These are phyloP conservation scores for Colletotrichum lini DNA, from an alignment of 2,329 filamentous ascomycete genomes.

Conservation along the genomic window DNA sequence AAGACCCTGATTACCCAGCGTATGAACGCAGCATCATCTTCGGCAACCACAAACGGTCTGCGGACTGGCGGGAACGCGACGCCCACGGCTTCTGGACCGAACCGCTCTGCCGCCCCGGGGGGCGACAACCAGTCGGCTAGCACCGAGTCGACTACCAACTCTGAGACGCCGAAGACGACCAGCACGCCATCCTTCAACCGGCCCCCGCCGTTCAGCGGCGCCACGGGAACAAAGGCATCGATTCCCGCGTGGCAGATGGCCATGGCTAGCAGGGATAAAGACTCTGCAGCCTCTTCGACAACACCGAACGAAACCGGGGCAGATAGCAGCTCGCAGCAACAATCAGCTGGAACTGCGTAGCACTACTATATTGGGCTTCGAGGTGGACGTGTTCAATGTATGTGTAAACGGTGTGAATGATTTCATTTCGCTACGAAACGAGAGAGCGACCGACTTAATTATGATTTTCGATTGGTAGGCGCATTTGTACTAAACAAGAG, in stretches of 20 bases:
- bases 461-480: background rate
- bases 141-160: slow-evolving; percentile 46
- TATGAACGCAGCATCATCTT: slow-evolving; percentile 58
- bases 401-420: background rate
- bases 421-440: slow-evolving; percentile 4
- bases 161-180: slow-evolving; percentile 52
- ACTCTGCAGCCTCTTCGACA: slow-evolving; percentile 45
- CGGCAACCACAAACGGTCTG: slow-evolving; percentile 45
- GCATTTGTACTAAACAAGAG: slow-evolving; percentile 5
- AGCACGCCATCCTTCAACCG: slow-evolving; percentile 49
- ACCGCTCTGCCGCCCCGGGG: slow-evolving; percentile 44
- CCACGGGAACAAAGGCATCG: slow-evolving; percentile 70
- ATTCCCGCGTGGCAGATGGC: slow-evolving; percentile 88
- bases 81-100: slow-evolving; percentile 21
- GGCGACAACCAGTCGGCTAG: slow-evolving; percentile 49
- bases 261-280: slow-evolving; percentile 71
- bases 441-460: slow-evolving; percentile 9
- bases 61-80: slow-evolving; percentile 47
- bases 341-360: slow-evolving; percentile 21
- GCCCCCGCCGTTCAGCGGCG: slow-evolving; percentile 53
- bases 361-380: background rate
- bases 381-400: slow-evolving; percentile 5
- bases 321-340: slow-evolving; percentile 42
- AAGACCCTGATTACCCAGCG: slow-evolving; percentile 85
- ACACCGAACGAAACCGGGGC: slow-evolving; percentile 44